Evolutionary conservation across 2,329 filamentous ascomycete genomes (phyloP).

Genomic region (Colletotrichum filicis): DNA sequence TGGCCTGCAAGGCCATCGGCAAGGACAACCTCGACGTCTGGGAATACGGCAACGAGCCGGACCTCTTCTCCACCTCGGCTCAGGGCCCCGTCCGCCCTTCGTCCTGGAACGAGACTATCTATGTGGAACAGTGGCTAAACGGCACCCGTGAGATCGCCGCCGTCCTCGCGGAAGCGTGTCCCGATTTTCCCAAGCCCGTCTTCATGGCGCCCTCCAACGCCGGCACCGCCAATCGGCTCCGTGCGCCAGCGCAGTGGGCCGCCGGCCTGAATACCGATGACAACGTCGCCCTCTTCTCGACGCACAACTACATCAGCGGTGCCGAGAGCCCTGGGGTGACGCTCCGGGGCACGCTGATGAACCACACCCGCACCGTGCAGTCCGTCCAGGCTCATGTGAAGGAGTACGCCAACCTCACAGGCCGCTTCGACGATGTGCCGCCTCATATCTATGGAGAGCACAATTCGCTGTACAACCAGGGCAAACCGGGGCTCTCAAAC

Average conservation of each 20-base stretch:
- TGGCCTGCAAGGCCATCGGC: constrained; percentile 67
- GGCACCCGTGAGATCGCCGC: constrained; percentile 61
- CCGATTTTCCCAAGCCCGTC: constrained; percentile 55
- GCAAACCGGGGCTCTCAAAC: constrained; percentile 70
- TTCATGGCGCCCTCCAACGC: constrained; percentile 70
- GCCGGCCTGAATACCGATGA: constrained; percentile 61
- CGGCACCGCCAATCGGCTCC: constrained; percentile 61
- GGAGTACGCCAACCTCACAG: constrained; percentile 54
- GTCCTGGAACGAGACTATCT: constrained; percentile 64
- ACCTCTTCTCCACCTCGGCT: constrained; percentile 64
- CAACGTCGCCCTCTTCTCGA: constrained; percentile 64
- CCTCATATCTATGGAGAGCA: constrained; percentile 70
- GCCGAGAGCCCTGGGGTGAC: constrained; percentile 70
- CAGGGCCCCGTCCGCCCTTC: constrained; percentile 63
- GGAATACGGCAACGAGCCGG: constrained; percentile 75
- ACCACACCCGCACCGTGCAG: constrained; percentile 64
- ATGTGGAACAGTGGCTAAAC: constrained; percentile 68
- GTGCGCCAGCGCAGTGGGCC: constrained; percentile 61
- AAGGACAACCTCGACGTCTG: constrained; percentile 63
- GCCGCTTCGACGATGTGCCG: constrained; percentile 56
- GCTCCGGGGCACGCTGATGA: constrained; percentile 71
- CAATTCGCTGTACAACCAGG: constrained; percentile 72
- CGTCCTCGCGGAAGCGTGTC: constrained; percentile 59
- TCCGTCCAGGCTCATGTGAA: constrained; percentile 60
- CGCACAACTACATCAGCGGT: constrained; percentile 73